Conservation (phyloP, 768 basidiomycete species). For the Cytidiella melzeri region DNA sequence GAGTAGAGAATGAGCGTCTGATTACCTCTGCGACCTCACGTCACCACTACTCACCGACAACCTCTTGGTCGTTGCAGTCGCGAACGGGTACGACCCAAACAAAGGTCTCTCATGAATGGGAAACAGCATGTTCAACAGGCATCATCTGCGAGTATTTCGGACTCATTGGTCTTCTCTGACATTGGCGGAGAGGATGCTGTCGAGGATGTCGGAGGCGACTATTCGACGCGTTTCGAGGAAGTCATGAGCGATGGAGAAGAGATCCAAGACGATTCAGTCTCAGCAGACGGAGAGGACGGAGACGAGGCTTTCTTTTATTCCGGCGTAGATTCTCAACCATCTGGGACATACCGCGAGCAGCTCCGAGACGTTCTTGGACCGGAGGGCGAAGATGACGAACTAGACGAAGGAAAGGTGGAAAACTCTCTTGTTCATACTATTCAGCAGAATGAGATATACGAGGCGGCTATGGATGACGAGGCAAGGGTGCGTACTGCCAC, state of each 20-base stretch:
- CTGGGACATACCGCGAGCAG: conserved; percentile 57
- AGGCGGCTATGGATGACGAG: conserved; percentile 22
- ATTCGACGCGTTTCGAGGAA: conserved; percentile 66
- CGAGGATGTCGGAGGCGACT: conserved; percentile 43
- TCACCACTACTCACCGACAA: too few species aligned
- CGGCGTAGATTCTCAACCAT: conserved; percentile 52
- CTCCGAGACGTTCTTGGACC: conserved; percentile 68
- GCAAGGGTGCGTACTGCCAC: conserved; percentile 28
- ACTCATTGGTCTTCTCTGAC: conserved; percentile 31
- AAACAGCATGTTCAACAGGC: conserved; percentile 10
- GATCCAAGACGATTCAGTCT: conserved; percentile 16
- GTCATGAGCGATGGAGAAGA: conserved; percentile 41
- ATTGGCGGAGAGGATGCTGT: conserved; percentile 36
- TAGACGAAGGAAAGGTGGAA: conserved; percentile 39
- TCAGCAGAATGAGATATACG: conserved; percentile 28
- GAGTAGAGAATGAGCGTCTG: too few species aligned
- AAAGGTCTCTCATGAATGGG: conserved; percentile 22
- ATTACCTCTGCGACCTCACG: too few species aligned
- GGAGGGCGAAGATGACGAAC: conserved; percentile 47
- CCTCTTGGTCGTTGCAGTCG: too few species aligned
- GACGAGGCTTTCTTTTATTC: conserved; percentile 68
- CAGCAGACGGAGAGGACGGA: conserved; percentile 38
- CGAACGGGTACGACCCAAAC: too few species aligned
- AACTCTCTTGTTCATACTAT: conserved; percentile 37
- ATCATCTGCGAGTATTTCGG: background rate